Base-by-base conservation (phyloP, 2,329 filamentous ascomycete genomes). In the Grosmannia serpens region DNA sequence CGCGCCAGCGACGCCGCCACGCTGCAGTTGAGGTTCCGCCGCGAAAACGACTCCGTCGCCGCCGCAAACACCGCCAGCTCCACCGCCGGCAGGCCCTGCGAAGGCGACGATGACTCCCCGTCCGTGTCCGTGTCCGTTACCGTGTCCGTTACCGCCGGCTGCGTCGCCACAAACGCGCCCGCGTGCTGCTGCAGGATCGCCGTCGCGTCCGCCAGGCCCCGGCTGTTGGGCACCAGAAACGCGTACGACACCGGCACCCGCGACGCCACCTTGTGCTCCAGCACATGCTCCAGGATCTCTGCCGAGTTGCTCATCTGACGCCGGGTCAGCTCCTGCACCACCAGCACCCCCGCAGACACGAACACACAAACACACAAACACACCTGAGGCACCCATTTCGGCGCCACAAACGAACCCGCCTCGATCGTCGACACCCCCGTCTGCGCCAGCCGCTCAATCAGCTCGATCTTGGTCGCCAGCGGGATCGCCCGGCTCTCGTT, bases 21-120 rank as follows among this genome's bases (percentile, higher is more conserved):
- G 65, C 81, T 80, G 75, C 88, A 90, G 72, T 94, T 94, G 57
- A 91, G 85, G 72, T 95, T 95, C 72, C 84, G 86, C 63, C 85
- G 82, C 4, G 87, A 87, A 71, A 95, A 95, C 53, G 80, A 77
- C 71, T 95, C 89, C 20, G 88, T 92, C 0, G 89, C 89, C 2
- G 89, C 86, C 17, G 88, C 87, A 71, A 95, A 94, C 29, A 65
- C 62, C 51, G 64, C 62, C n/a, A 65, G 61, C 57, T 65, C 64
- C 27, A 65, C 41, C 20, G 61, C 78, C 24, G 78, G 81, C 57
- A 74, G 76, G 38, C 9, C 13, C n/a, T 70, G 4, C n/a, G 56
- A 35, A 26, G 63, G 65, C 15, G 4, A 17, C 24, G 22, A 24
- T 17, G 15, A 4, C 15, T 9, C 13, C 2, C 35, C 35, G 3